Evolutionary conservation across 2,329 filamentous ascomycete species (phyloP), one percentile per base, ranked within the genome.

Genomic region (Paecilomyces niveus): DNA sequence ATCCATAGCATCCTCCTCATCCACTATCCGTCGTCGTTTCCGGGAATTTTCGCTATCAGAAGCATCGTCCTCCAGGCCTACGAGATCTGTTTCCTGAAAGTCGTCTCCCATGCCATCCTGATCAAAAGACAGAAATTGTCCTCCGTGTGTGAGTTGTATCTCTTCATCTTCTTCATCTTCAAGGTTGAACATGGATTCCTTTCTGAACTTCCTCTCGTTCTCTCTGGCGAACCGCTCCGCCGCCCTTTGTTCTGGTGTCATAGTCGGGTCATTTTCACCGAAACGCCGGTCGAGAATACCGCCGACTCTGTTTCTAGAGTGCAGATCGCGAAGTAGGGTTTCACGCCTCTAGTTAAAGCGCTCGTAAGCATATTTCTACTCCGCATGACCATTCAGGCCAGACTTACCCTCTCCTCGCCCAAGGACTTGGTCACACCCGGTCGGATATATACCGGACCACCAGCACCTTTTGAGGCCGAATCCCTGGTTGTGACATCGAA

Each of bases 231-330:
- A 99, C 69, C 94, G 84, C 74, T 96, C 90, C 64, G 94, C 83
- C 78, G 94, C 94, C 72, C 89, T 89, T 69, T 97, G 90, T 70
- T 99, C 94, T 1, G 92, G 88, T 2, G 90, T 90, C 90, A 99
- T 93, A 11, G 86, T 89, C 10, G 92, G 90, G 72, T 99, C 92
- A 69, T 95, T 89, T 79, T 99, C 95, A 74, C 95, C 94, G 68
- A 99, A 96, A 67, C 94, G 88, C 68, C 91, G 85, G 81, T 99
- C 94, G 56, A 96, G 76, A 62, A 99, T 90, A 3, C 92, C 93
- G 63, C 94, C 94, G 21, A 93, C 88, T 75, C 96, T 97, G 73
- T 95, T 92, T 45, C 90, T 85, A 61, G 86, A 83, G 70, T 95
- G 89, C 83, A 97, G 89, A 70, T 97, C 93, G 35, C 90, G 86